Percentiles rank a stretch among this genome's conserved stretches.
phyloP scores from a whole-genome alignment of 108 stramenopile species.

The Nannochloropsis salina region DNA sequence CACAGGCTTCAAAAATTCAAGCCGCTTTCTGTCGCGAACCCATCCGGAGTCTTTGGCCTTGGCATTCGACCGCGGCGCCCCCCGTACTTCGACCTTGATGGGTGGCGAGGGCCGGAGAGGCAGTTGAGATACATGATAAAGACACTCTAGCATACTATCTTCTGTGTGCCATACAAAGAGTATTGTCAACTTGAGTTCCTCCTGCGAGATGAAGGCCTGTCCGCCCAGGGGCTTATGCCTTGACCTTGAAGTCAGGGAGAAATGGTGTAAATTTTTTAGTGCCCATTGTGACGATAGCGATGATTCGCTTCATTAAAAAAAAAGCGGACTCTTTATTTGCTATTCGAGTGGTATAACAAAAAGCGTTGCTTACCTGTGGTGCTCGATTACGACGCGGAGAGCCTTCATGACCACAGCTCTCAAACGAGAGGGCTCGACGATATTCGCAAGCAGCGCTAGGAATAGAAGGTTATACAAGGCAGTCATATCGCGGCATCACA shows the following conservation, averaged over 20 bases:
- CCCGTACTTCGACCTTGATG: neutral
- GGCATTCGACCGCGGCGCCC: neutral
- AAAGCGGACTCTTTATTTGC: too few relatives aligned
- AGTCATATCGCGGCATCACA: too few relatives aligned
- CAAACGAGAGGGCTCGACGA: too few relatives aligned
- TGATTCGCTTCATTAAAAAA: neutral
- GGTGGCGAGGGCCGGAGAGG: neutral
- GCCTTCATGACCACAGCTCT: too few relatives aligned
- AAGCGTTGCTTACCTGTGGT: too few relatives aligned
- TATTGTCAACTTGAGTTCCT: neutral
- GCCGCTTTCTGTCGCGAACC: neutral
- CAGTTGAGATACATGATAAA: neutral
- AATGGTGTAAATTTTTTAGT: neutral
- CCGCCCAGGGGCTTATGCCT: too few relatives aligned
- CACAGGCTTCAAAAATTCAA: neutral
- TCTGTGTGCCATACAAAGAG: neutral
- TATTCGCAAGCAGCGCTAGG: too few relatives aligned
- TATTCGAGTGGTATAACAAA: too few relatives aligned
- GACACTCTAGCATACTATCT: neutral
- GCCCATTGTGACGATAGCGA: neutral
- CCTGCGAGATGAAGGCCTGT: too few relatives aligned
- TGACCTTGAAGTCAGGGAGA: too few relatives aligned
- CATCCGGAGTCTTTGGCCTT: slow-evolving; percentile 19
- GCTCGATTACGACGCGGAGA: too few relatives aligned
- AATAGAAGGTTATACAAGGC: too few relatives aligned